Conservation (phyloP, 306 rosid genomes). For the Acacia confusa region DNA sequence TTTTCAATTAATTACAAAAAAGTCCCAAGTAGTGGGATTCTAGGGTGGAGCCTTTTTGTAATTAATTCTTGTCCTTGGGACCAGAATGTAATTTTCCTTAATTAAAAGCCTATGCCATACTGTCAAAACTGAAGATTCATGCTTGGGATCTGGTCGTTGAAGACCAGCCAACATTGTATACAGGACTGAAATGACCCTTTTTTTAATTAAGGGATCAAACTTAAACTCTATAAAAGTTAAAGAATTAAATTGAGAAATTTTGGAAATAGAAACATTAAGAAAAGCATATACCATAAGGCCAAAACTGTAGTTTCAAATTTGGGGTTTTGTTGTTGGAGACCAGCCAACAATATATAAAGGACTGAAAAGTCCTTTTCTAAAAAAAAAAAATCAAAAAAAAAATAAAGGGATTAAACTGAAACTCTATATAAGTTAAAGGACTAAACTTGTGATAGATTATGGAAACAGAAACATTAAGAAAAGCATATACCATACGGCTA, state of each 20-base stretch:
- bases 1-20: too few relatives aligned
- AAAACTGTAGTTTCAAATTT: slow-evolving; percentile 74
- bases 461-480: neutral
- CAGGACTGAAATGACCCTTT: too few relatives aligned
- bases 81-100: too few relatives aligned
- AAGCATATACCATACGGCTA: slow-evolving; percentile 43
- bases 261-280: neutral
- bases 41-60: too few relatives aligned
- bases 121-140: slow-evolving; percentile 69
- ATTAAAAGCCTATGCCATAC: slow-evolving; percentile 19
- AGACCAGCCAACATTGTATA: slow-evolving; percentile 48
- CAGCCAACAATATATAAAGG: slow-evolving; percentile 32
- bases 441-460: neutral
- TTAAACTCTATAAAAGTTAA: too few relatives aligned
- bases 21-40: too few relatives aligned
- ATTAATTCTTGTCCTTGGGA: too few relatives aligned
- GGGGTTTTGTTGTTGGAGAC: slow-evolving; percentile 67
- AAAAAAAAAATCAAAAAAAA: too few relatives aligned
- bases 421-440: too few relatives aligned
- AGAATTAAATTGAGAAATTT: neutral
- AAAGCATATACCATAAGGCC: slow-evolving; percentile 35
- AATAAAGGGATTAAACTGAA: too few relatives aligned
- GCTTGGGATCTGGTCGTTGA: slow-evolving; percentile 63
- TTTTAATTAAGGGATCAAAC: too few relatives aligned
- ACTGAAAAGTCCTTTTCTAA: too few relatives aligned